Evolutionary conservation across 1,284 basidiomycete species (phyloP).

Genomic region (Ganoderma lucidum): DNA sequence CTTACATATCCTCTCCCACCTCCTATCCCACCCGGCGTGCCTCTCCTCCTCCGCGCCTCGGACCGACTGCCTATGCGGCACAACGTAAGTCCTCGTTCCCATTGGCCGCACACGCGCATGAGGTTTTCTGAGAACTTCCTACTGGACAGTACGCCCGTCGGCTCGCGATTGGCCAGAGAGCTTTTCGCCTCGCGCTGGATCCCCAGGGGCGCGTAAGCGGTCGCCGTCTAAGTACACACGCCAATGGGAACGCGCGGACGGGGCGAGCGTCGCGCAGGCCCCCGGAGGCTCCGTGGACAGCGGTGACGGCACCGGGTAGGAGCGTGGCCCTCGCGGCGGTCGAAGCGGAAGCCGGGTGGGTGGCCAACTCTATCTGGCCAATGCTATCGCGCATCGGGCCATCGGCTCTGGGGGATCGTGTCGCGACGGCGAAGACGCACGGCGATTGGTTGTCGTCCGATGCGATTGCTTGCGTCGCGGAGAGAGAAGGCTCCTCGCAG

Average conservation of each 20-base stretch:
- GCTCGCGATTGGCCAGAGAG: conserved; percentile 11
- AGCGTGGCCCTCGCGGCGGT: conserved; percentile 6
- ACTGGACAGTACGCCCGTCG: conserved; percentile 2
- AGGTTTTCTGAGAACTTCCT: not conserved
- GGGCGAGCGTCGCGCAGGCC: not conserved
- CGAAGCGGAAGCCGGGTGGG: conserved; percentile 7
- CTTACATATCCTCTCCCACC: not conserved
- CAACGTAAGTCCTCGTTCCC: not conserved
- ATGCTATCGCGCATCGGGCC: conserved; percentile 10
- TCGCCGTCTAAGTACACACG: conserved; percentile 6
- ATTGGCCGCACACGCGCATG: conserved; percentile 16
- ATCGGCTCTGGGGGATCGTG: conserved; percentile 4
- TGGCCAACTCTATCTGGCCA: conserved; percentile 9
- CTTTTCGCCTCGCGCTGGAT: conserved; percentile 13
- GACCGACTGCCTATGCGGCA: conserved; percentile 5
- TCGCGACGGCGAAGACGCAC: not conserved
- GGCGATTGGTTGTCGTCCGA: not conserved
- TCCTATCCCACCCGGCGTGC: not conserved
- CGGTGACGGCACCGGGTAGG: conserved; percentile 4
- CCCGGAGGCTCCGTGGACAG: not conserved
- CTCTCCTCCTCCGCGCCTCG: not conserved
- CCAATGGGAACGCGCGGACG: conserved; percentile 6
- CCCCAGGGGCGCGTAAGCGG: not conserved
- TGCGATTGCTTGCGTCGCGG: not conserved
- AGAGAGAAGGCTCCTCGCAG: not conserved